Conservation (phyloP, 2,329 filamentous ascomycete species). For the Aspergillus brunneoviolaceus region DNA sequence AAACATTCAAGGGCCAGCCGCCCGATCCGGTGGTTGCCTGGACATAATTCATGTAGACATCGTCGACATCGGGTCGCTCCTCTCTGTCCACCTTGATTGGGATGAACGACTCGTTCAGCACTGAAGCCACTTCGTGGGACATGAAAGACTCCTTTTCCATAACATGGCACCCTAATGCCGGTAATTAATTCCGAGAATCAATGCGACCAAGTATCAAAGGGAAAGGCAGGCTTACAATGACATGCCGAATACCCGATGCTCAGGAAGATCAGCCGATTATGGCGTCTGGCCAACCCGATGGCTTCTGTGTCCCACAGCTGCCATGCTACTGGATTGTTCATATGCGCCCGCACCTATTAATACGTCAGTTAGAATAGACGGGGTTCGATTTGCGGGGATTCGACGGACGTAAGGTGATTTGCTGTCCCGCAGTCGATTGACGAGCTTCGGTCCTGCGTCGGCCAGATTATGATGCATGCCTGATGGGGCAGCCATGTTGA, state of each 20-base stretch:
- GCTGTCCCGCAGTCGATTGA: conserved; percentile 61
- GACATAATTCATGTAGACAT: conserved; percentile 98
- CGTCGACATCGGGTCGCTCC: conserved; percentile 88
- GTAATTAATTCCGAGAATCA: conserved; percentile 18
- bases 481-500: conserved; percentile 29
- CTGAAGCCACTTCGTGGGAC: conserved; percentile 72
- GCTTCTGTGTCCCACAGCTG: conserved; percentile 81
- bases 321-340: conserved; percentile 84
- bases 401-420: conserved; percentile 51
- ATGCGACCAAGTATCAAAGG: not conserved
- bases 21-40: conserved; percentile 87
- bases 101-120: conserved; percentile 85
- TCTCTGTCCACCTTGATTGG: conserved; percentile 92
- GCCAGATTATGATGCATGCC: conserved; percentile 29
- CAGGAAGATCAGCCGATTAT: conserved; percentile 87
- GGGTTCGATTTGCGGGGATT: not conserved
- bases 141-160: conserved; percentile 92
- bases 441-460: conserved; percentile 37
- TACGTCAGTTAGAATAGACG: conserved; percentile 13
- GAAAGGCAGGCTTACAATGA: conserved; percentile 66
- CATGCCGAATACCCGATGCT: conserved; percentile 95
- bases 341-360: conserved; percentile 65
- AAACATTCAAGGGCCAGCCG: conserved; percentile 96
- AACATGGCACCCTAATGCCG: conserved; percentile 70
- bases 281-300: conserved; percentile 70